phyloP scores from a whole-genome alignment of 129 eudicot genomes.

The Sambucus nigra region DNA sequence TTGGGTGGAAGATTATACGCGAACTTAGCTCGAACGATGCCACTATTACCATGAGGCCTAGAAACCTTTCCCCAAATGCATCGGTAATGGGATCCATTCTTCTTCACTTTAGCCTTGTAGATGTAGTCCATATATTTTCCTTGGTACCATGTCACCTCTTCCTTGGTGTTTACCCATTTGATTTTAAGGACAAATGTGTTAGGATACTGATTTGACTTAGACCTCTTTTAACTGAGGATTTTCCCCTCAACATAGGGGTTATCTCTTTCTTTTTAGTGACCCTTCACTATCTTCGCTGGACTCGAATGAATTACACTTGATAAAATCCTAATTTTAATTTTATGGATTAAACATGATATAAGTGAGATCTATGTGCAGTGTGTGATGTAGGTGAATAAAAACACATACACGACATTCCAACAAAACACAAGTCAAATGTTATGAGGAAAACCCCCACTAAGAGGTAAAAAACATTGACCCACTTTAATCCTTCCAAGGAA shows the following conservation, averaged over 20 bases:
- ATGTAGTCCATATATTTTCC: conserved; percentile 52
- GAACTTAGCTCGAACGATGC: conserved; percentile 61
- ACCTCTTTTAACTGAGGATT: conserved; percentile 56
- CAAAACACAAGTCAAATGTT: no score
- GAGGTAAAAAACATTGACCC: no score
- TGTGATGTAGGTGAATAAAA: no score
- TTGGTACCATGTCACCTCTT: conserved; percentile 52
- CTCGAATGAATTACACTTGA: no score
- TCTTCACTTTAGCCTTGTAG: conserved; percentile 54
- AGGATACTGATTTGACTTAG: conserved; percentile 67
- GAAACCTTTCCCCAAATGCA: conserved; percentile 69
- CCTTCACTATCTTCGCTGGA: conserved; percentile 53
- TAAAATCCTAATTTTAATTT: no score
- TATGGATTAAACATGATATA: no score
- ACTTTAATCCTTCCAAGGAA: no score
- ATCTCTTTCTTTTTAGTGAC: conserved; percentile 54
- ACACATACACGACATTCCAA: no score
- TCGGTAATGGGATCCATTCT: conserved; percentile 38
- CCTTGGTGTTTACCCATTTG: conserved; percentile 52
- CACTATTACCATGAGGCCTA: conserved; percentile 64
- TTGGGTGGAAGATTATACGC: conserved; percentile 60
- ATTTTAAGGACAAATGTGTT: conserved; percentile 49
- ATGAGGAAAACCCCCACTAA: no score
- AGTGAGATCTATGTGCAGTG: no score
- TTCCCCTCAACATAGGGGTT: conserved; percentile 52